These are phyloP conservation scores for Oryza punctata DNA, from an alignment of 176 grass and related monocot species.

Conservation along the genomic window DNA sequence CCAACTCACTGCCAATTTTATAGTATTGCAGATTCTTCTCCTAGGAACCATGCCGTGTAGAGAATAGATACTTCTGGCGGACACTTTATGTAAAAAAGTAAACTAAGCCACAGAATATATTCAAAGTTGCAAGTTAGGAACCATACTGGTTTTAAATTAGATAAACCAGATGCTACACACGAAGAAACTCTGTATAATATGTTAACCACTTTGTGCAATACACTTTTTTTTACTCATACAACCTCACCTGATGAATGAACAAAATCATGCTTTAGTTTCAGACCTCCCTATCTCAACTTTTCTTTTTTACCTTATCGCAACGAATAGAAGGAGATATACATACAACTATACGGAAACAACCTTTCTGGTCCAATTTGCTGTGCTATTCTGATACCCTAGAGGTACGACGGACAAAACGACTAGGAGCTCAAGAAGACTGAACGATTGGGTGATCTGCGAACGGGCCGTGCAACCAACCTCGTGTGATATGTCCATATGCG, in stretches of 20 bases:
- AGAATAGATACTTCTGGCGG: background rate
- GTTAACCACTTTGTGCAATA: slow-evolving; percentile 36
- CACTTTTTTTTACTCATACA: slow-evolving; percentile 42
- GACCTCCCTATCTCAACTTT: slow-evolving; percentile 19
- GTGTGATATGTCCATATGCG: slow-evolving; percentile 68
- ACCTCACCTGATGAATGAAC: slow-evolving; percentile 34
- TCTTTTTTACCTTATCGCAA: slow-evolving; percentile 26
- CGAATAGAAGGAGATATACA: slow-evolving; percentile 24
- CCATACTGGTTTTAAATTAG: slow-evolving; percentile 7
- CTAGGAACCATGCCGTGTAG: slow-evolving; percentile 15
- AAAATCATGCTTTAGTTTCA: slow-evolving; percentile 22
- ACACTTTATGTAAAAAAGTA: slow-evolving; percentile 15
- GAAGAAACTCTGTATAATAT: slow-evolving; percentile 27
- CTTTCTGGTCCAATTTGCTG: slow-evolving; percentile 20
- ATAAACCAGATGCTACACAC: slow-evolving; percentile 8
- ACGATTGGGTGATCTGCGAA: slow-evolving; percentile 61
- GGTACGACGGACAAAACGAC: slow-evolving; percentile 1
- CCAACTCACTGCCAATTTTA: background rate
- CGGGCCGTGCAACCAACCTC: slow-evolving; percentile 75
- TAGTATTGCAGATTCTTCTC: background rate
- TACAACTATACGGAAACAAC: slow-evolving; percentile 31
- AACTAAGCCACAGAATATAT: slow-evolving; percentile 6
- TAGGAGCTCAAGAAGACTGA: slow-evolving; percentile 44
- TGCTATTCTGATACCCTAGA: slow-evolving; percentile 34
- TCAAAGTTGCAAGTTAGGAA: background rate